Base-by-base conservation (phyloP, 176 grass and related monocot genomes). In the Oryza coarctata region DNA sequence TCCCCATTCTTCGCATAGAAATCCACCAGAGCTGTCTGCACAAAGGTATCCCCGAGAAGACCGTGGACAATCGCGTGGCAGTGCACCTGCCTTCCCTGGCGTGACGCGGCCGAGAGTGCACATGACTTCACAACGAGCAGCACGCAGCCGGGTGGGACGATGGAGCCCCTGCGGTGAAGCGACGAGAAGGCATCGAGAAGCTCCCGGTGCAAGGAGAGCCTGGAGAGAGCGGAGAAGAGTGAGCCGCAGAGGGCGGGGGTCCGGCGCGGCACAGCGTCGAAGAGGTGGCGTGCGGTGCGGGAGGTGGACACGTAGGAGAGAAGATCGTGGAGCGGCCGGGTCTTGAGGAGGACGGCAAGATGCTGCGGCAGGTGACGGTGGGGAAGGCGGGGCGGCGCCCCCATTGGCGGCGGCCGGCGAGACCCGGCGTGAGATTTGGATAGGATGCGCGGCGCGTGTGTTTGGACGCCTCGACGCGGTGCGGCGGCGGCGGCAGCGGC, bases 1-100 rank as follows among this genome's bases (percentile, higher is more conserved):
- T 94, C 87, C 9, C 80, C 80, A 18, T 63, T 90, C 78, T 97
- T 97, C n/a, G 89, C 87, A 20, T 97, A 97, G 83, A 97, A 94
- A 90, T 97, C 89, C 41, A 97, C 89, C 43, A 94, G 39, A 45
- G 94, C 85, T 29, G 92, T 92, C 63, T 78, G 87, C 41, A 92
- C 77, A 34, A 94, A 97, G 6, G 82, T 69, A 61, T 88, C 84
- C 1, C 71, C 58, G 27, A 85, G 78, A 14, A 90, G 38, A 0
- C 91, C 94, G 27, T 73, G 83, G 74, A 90, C 80, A 82, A 97
- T 73, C 31, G 83, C 83, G 57, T 92, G 81, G 43, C 78, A 80
- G 73, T 97, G 94, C 61, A 90, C 70, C 83, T 92, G 89, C 61
- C 36, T 92, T 47, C 94, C 91, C 39, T 89, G 85, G 32, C 28